Percentiles rank a stretch among this genome's conserved stretches.
Conservation (phyloP, 2,329 filamentous ascomycete species). For the Teratosphaeria zuluensis region DNA sequence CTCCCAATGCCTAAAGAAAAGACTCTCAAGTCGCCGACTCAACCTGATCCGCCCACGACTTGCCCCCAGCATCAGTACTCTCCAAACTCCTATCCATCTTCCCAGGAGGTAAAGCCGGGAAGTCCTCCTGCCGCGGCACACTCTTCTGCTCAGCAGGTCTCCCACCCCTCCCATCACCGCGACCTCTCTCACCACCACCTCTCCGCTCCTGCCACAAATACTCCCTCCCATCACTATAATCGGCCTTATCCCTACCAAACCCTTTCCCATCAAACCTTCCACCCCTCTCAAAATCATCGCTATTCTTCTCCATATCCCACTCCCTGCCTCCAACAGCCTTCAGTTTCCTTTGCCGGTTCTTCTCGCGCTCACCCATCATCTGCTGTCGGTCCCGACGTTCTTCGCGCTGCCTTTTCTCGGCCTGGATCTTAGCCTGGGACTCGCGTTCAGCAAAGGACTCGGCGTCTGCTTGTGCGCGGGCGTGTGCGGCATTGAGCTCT, state of each 20-base stretch:
- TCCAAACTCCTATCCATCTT: conserved; percentile 2
- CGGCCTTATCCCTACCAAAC: conserved; percentile 21
- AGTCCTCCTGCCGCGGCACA: conserved; percentile 34
- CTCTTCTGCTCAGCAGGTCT: conserved; percentile 7
- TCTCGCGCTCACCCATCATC: conserved; percentile 55
- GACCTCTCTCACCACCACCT: conserved; percentile 20
- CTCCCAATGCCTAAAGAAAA: neutral
- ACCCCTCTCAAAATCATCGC: conserved; percentile 28
- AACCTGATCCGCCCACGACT: conserved; percentile 39
- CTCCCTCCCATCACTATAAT: conserved; percentile 24
- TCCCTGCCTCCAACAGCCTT: conserved; percentile 49
- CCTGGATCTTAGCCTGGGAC: conserved; percentile 45
- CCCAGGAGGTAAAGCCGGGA: conserved; percentile 34
- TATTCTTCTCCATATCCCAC: conserved; percentile 47
- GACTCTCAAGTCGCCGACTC: conserved; percentile 15
- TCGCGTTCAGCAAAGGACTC: conserved; percentile 57
- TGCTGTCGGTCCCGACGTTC: conserved; percentile 45
- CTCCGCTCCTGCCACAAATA: conserved; percentile 24
- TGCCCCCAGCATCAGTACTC: conserved; percentile 3
- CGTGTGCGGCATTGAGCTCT: conserved; percentile 50
- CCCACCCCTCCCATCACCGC: conserved; percentile 15
- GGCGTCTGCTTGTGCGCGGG: conserved; percentile 57
- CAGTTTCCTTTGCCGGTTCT: conserved; percentile 50
- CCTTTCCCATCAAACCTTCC: conserved; percentile 17
- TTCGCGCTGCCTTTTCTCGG: conserved; percentile 34